Percentiles rank a stretch among this genome's conserved stretches.
These are phyloP conservation scores for Populus hybrid DNA, from an alignment of 441 rosid genomes.

Conservation along the genomic window DNA sequence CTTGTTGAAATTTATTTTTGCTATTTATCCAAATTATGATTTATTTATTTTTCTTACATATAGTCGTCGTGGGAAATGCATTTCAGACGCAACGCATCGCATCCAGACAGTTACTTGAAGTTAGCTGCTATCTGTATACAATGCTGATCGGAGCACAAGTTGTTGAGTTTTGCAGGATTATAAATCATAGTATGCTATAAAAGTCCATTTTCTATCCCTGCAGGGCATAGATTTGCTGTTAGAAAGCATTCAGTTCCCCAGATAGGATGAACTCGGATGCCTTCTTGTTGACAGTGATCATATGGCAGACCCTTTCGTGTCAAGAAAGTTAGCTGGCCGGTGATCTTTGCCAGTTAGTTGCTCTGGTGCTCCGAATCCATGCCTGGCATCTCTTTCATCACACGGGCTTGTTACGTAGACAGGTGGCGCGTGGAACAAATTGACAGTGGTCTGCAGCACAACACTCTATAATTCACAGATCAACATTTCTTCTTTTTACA, in stretches of 20 bases:
- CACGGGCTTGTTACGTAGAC: slow-evolving; percentile 82
- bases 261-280: slow-evolving; percentile 77
- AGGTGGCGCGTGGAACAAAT: slow-evolving; percentile 83
- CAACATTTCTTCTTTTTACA: background rate
- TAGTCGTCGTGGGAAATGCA: too few species aligned
- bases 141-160: background rate
- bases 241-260: slow-evolving; percentile 1
- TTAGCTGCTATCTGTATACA: too few species aligned
- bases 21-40: too few species aligned
- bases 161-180: background rate
- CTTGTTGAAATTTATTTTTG: too few species aligned
- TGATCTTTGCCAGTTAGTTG: slow-evolving; percentile 59
- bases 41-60: too few species aligned
- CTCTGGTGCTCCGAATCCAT: slow-evolving; percentile 64
- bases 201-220: background rate
- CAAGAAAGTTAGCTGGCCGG: slow-evolving; percentile 66
- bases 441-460: slow-evolving; percentile 53
- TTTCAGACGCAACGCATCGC: too few species aligned
- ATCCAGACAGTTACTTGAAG: too few species aligned
- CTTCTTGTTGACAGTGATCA: slow-evolving; percentile 88
- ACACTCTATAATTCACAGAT: background rate
- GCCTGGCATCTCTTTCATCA: slow-evolving; percentile 58
- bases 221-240: background rate
- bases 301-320: slow-evolving; percentile 93
- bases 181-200: background rate